These are phyloP conservation scores for Boeremia exigua DNA, from an alignment of 2,329 filamentous ascomycete genomes.

Conservation along the genomic window DNA sequence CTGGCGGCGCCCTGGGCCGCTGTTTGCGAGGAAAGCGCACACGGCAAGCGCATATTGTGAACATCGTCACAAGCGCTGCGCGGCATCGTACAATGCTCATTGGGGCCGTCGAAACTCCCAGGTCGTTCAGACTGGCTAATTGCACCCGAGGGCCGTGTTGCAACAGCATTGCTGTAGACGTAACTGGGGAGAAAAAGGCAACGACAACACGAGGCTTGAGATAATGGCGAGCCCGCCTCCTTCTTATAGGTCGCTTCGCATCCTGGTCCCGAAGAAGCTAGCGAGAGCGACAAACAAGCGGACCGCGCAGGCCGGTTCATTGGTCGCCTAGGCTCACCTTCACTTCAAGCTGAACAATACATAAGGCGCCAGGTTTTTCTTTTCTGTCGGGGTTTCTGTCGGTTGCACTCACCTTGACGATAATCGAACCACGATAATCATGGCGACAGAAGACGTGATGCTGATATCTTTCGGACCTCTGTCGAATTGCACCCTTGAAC, in stretches of 20 bases:
- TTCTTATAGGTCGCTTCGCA: conserved; percentile 1
- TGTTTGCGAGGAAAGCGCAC: neutral
- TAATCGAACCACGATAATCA: neutral
- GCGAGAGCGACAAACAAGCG: neutral
- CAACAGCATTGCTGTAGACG: neutral
- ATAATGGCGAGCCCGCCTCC: neutral
- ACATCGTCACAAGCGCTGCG: neutral
- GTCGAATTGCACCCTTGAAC: conserved; percentile 19
- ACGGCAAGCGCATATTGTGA: neutral
- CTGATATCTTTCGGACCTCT: conserved; percentile 1
- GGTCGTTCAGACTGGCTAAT: neutral
- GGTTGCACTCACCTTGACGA: neutral
- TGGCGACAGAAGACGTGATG: neutral
- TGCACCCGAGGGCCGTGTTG: neutral
- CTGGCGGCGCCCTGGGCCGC: neutral
- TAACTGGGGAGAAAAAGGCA: neutral
- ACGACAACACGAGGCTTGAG: neutral
- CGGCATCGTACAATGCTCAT: neutral
- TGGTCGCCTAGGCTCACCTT: neutral
- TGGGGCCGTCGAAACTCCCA: neutral
- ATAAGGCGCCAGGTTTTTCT: neutral
- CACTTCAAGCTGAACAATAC: neutral
- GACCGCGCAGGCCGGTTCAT: conserved; percentile 1
- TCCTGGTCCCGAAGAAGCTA: neutral
- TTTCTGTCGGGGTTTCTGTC: too few relatives aligned